These are phyloP conservation scores for Stephania cephalantha DNA, from an alignment of 164 flowering plant genomes.

Conservation along the genomic window DNA sequence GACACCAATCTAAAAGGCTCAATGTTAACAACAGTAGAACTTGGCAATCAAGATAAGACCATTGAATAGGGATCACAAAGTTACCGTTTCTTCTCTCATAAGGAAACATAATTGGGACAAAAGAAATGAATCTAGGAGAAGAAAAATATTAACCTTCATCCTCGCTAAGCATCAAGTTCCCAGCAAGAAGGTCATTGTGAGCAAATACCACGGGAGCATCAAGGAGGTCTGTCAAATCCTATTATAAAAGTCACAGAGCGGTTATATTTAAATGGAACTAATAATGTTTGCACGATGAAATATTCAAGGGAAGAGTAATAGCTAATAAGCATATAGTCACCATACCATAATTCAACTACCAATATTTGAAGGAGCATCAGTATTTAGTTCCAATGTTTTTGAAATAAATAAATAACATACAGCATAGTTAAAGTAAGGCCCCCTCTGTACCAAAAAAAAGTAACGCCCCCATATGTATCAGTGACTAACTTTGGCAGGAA, in stretches of 20 bases:
- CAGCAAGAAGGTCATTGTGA: slow-evolving; percentile 94
- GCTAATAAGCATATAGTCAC: no score
- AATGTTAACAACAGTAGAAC: not conserved
- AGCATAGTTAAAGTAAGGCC: not conserved
- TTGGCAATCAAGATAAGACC: not conserved
- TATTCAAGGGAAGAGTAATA: not conserved
- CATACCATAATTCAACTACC: no score
- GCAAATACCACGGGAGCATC: slow-evolving; percentile 84
- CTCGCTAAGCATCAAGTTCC: slow-evolving; percentile 87
- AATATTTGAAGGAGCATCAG: not conserved
- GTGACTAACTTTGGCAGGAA: not conserved
- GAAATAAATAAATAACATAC: not conserved
- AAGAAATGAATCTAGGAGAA: not conserved
- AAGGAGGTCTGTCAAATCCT: slow-evolving; percentile 66
- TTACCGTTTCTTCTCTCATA: not conserved
- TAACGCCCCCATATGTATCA: no score
- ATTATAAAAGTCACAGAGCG: slow-evolving; percentile 25
- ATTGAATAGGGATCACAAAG: not conserved
- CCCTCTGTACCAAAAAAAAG: no score
- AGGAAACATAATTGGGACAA: not conserved
- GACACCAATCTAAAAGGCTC: not conserved
- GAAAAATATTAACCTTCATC: slow-evolving; percentile 55
- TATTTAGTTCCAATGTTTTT: not conserved
- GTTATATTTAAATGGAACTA: slow-evolving; percentile 1
- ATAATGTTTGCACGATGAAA: not conserved